Evolutionary conservation across 192 early-diverging fungal species (phyloP), one percentile per base, ranked within the genome.

Genomic region (Thamnidium elegans): DNA sequence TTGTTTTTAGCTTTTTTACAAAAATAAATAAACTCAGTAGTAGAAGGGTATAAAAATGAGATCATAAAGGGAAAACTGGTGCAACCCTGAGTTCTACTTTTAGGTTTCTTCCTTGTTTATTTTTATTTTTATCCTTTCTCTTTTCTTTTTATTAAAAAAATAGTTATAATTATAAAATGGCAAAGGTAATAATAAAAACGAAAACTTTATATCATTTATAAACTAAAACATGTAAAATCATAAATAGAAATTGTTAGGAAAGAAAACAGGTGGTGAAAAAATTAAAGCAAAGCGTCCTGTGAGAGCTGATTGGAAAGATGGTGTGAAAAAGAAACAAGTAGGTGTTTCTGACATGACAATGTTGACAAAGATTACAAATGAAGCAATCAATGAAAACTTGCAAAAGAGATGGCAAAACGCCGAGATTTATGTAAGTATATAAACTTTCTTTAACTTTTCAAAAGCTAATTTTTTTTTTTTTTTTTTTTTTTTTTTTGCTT

Each of bases 381-480:
- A 97, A 62, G 87, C 88, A 53, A 97, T 98, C 73, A 94, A 91
- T 52, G 93, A 94, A 6, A 98, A 98, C 79, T 76, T 98, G 68
- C 86, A 86, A 78, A 92, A 94, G 77, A 85, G 95, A 58, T 97
- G 89, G 73, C 75, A 87, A 52, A 89, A 89, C 67, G 86, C 79
- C 58, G 84, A 90, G 65, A 96, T 98, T 61, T 98, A 97, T 78
- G 93, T 92, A 86, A 80, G 86, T 55, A 26, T 26, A 54, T 39
- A 9, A 46, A 1, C 3, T 31, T 31, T 23, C 66, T 59, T 50
- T 52, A 20, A 17, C 32, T 68, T 26, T 13, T 26, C 21, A 52
- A 19, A 52, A 10, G 48, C 39, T 51, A n/a, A 30, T 8, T 43
- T 17, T 50, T n/a, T 15, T 55, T n/a, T 62, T 45, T 65, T 14